Conservation (phyloP, 1,284 basidiomycete species). For the Veloboletus limbatus region DNA sequence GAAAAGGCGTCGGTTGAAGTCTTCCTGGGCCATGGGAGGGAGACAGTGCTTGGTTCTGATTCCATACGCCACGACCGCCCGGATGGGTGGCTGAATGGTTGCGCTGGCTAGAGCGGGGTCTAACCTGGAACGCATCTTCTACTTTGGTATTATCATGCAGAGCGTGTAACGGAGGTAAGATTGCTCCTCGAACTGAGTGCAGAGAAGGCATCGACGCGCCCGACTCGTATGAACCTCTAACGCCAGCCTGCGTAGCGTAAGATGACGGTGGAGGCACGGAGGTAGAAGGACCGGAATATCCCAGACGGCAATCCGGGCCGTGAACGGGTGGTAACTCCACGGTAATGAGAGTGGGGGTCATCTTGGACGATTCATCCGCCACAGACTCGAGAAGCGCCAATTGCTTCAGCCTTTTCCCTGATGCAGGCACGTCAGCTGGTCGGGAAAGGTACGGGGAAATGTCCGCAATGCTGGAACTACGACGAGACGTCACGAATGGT, state of each 20-base stretch:
- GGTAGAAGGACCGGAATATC: slow-evolving; percentile 16
- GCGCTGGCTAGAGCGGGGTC: slow-evolving; percentile 57
- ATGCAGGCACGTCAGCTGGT: slow-evolving; percentile 46
- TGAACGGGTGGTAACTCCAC: slow-evolving; percentile 29
- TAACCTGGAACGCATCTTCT: slow-evolving; percentile 50
- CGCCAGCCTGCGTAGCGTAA: slow-evolving; percentile 6
- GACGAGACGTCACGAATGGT: slow-evolving; percentile 28
- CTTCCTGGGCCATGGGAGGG: slow-evolving; percentile 31
- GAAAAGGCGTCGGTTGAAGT: slow-evolving; percentile 11
- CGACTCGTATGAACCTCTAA: slow-evolving; percentile 13
- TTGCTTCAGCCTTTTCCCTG: slow-evolving; percentile 64
- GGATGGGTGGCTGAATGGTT: slow-evolving; percentile 37
- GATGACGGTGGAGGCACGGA: slow-evolving; percentile 21
- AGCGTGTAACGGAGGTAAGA: slow-evolving; percentile 8
- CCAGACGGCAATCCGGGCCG: slow-evolving; percentile 2
- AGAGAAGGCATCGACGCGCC: slow-evolving; percentile 3
- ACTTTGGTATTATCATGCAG: slow-evolving; percentile 13
- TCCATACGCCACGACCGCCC: slow-evolving; percentile 24
- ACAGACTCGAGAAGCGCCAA: slow-evolving; percentile 72
- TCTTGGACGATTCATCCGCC: slow-evolving; percentile 65
- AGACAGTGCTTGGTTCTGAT: slow-evolving; percentile 50
- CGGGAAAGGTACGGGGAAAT: slow-evolving; percentile 64
- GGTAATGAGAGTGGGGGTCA: slow-evolving; percentile 47
- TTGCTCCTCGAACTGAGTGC: slow-evolving; percentile 14
- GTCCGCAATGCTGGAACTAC: slow-evolving; percentile 48